Base-by-base conservation (phyloP, 1,284 basidiomycete species). In the Rhodotorula glutinis region DNA sequence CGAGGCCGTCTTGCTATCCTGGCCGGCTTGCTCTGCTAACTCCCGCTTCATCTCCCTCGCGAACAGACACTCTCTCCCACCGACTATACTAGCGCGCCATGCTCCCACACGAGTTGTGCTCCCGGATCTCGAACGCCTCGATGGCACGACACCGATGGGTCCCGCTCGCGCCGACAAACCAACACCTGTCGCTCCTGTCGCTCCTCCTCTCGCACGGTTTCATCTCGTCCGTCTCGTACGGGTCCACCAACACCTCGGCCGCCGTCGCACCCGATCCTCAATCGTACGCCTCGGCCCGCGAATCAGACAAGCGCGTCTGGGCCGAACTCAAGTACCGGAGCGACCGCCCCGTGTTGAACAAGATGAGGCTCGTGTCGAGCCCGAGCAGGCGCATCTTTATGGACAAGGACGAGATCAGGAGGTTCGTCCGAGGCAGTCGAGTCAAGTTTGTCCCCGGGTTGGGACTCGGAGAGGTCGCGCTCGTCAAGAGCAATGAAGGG, bases 161-260 rank as follows among this genome's bases (percentile, higher is more conserved):
- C 61, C 84, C 87, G 23, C 85, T 94, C 66, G 82, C 86, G 38
- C 90, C 92, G 75, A 88, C 85, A 49, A 88, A 85, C 52, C 90
- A 92, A 80, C 91, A 92, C 74, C 83, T 90, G 61, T 89, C 86
- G 66, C 88, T 92, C 71, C 84, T 90, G 71, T 86, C 87, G 73
- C 90, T 94, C 74, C 88, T 95, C 72, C 85, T 93, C 63, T 89
- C 90, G 54, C 82, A 89, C 21, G 92, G 92, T 63, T 93, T 95
- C 80, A 80, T 95, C 75, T 86, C 87, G 61, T 87, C 84, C 74
- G 75, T 95, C 57, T 88, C 88, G 0, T 86, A 91, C 19, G 92
- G 92, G 10, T 92, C 91, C 16, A 80, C 85, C 60, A 80, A 84
- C 5, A 82, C 82, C 0, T 85, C 91, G 0, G 53, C 64, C 38